phyloP scores from a whole-genome alignment of 2,329 filamentous ascomycete species.

The Chaetomium olivaceum region DNA sequence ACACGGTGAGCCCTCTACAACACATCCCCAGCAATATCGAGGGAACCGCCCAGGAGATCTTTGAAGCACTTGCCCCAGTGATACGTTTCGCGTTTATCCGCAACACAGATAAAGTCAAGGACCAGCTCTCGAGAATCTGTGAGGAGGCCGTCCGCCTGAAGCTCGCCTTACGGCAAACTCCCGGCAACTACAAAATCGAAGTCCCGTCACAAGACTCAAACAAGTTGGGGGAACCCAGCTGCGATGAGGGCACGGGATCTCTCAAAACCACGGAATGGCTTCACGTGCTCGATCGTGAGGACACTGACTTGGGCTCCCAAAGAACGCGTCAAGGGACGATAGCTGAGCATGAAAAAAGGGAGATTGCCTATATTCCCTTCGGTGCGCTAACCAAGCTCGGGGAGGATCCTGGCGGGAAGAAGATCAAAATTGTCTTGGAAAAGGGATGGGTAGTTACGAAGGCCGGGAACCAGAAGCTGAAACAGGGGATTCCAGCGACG shows the following conservation, averaged over 20 bases:
- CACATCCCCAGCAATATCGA: constrained; percentile 8
- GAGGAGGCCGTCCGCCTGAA: constrained; percentile 25
- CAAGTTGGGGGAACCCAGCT: constrained; percentile 19
- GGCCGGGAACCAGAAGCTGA: neutral
- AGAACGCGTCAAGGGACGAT: neutral
- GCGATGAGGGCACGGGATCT: constrained; percentile 2
- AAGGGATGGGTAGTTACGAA: constrained; percentile 17
- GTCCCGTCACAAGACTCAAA: constrained; percentile 15
- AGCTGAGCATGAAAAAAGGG: neutral
- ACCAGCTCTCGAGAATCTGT: constrained; percentile 21
- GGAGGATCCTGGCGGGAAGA: neutral
- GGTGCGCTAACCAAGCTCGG: constrained; percentile 19
- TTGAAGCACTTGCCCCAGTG: constrained; percentile 16
- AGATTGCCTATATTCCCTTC: constrained; percentile 17
- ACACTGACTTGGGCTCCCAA: neutral
- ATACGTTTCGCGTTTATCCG: constrained; percentile 5
- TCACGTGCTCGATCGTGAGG: constrained; percentile 7
- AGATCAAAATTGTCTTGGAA: constrained; percentile 15
- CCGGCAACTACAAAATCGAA: constrained; percentile 20
- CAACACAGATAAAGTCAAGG: constrained; percentile 11
- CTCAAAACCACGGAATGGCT: constrained; percentile 4
- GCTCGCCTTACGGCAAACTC: constrained; percentile 20
- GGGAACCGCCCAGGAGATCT: constrained; percentile 11
- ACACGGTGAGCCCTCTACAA: constrained; percentile 3
- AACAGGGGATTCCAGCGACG: neutral